Evolutionary conservation across 495 filamentous ascomycete genomes (phyloP).

Genomic region (Lindgomyces ingoldianus): DNA sequence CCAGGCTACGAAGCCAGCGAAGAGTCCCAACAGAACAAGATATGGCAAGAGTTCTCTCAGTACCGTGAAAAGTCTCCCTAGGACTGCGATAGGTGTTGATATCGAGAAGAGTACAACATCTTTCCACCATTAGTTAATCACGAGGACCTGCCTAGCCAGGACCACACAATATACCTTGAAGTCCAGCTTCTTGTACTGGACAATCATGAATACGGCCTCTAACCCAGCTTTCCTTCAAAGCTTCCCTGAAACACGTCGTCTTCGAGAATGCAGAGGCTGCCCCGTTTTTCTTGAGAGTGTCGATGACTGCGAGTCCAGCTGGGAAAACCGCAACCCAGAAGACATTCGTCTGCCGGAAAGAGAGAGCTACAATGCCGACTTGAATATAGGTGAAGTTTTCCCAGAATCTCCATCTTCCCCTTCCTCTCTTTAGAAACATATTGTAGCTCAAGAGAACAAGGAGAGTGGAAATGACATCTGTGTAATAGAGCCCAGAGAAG

Average conservation of each 20-base stretch:
- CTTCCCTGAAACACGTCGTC: not conserved
- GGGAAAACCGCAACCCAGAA: constrained; percentile 92
- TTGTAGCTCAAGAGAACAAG: constrained; percentile 54
- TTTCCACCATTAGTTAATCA: constrained; percentile 40
- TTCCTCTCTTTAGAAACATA: constrained; percentile 24
- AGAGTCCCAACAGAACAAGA: constrained; percentile 64
- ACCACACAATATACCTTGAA: constrained; percentile 7
- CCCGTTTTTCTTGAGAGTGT: constrained; percentile 11
- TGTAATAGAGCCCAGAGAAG: constrained; percentile 93
- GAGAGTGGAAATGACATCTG: constrained; percentile 71
- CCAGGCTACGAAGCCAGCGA: constrained; percentile 75
- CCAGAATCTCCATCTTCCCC: not conserved
- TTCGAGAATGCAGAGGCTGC: not conserved
- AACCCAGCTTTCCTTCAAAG: constrained; percentile 39
- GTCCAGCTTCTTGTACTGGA: constrained; percentile 39
- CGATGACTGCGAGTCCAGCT: constrained; percentile 68
- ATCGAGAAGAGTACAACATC: constrained; percentile 62
- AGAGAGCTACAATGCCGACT: constrained; percentile 61
- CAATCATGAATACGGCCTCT: constrained; percentile 61
- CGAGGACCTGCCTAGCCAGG: no score
- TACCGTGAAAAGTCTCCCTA: constrained; percentile 54
- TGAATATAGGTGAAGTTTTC: constrained; percentile 37
- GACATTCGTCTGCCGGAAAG: constrained; percentile 91
- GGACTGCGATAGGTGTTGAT: constrained; percentile 59
- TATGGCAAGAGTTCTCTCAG: constrained; percentile 64